Evolutionary conservation across 2,329 filamentous ascomycete genomes (phyloP).

Genomic region (Claviceps digitariae): DNA sequence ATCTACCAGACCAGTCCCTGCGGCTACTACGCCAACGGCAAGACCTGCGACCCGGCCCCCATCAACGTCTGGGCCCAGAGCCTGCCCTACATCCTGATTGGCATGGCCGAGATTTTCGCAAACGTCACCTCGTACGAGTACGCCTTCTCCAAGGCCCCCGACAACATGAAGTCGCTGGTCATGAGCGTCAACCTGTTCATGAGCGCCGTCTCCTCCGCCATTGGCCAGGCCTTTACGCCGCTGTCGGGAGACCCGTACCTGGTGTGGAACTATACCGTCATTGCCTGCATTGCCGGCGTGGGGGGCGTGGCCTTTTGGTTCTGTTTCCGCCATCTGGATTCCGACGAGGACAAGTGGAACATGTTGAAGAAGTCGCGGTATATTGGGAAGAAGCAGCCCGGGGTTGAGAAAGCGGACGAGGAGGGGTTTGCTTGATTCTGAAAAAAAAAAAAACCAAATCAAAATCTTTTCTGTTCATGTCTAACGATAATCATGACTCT

Average conservation of each 20-base stretch:
- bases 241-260: conserved; percentile 51
- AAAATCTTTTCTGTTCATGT: too few species aligned
- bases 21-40: conserved; percentile 35
- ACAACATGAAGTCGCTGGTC: conserved; percentile 71
- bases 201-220: conserved; percentile 53
- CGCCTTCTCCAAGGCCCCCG: conserved; percentile 63
- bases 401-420: conserved; percentile 13
- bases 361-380: conserved; percentile 36
- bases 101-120: conserved; percentile 39
- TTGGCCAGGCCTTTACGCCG: conserved; percentile 55
- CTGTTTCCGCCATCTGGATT: conserved; percentile 51
- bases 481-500: too few species aligned
- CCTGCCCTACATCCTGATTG: conserved; percentile 36
- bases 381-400: conserved; percentile 25
- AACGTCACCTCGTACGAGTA: conserved; percentile 55
- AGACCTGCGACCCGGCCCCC: conserved; percentile 35
- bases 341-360: conserved; percentile 56
- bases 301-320: conserved; percentile 56
- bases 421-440: background rate
- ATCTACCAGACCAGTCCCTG: conserved; percentile 53
- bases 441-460: too few species aligned
- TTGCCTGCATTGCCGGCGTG: conserved; percentile 47
- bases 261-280: conserved; percentile 57
- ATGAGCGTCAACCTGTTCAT: conserved; percentile 57
- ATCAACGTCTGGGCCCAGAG: conserved; percentile 54